Percentiles rank a stretch among this genome's conserved stretches.
Evolutionary conservation across 768 basidiomycete genomes (phyloP).

Genomic region (Dendrothele bispora): DNA sequence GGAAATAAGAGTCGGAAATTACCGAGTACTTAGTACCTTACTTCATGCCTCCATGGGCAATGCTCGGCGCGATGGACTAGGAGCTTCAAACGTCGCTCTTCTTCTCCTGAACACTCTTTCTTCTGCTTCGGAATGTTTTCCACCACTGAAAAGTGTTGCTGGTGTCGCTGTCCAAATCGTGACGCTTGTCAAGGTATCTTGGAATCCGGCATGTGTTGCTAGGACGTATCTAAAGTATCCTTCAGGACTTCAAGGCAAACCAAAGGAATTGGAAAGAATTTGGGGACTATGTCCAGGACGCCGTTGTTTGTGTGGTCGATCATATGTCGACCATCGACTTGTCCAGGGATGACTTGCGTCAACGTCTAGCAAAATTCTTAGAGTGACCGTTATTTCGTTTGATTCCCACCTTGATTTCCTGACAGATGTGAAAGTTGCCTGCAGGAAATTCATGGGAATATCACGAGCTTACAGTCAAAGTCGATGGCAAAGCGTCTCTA

Average conservation of each 20-base stretch:
- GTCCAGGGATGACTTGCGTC: background rate
- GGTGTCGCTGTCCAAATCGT: background rate
- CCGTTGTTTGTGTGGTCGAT: background rate
- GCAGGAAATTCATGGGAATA: background rate
- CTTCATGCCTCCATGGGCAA: no score
- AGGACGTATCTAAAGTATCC: background rate
- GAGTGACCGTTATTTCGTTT: background rate
- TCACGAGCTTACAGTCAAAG: background rate
- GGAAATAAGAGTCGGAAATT: no score
- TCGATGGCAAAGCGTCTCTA: background rate
- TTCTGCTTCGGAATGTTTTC: background rate
- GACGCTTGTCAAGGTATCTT: background rate
- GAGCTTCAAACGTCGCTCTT: background rate
- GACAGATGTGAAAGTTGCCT: background rate
- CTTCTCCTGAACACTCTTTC: background rate
- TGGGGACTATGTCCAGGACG: slow-evolving; percentile 1
- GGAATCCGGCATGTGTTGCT: no score
- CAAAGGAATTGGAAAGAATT: background rate
- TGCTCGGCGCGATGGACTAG: no score
- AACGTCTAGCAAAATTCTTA: background rate
- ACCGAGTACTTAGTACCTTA: no score
- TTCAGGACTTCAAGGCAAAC: slow-evolving; percentile 1
- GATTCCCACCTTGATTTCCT: background rate
- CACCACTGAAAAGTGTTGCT: background rate
- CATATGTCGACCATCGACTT: background rate